phyloP scores from a whole-genome alignment of 208 protist species.

The Trypanosoma brucei region DNA sequence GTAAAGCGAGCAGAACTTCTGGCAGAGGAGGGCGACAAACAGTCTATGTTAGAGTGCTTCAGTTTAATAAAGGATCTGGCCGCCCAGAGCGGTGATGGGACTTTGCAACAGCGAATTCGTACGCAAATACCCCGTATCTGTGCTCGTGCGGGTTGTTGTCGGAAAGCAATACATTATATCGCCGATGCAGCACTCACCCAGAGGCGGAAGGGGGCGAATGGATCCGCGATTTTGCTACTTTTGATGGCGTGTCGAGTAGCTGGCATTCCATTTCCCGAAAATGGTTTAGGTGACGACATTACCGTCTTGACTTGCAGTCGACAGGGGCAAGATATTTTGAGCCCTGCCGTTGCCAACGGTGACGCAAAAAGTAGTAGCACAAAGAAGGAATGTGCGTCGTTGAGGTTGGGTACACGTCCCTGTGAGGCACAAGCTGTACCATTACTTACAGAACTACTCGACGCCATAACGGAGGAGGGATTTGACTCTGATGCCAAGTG shows the following conservation, averaged over 20 bases:
- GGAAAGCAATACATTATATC: constrained; percentile 41
- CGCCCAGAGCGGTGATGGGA: neutral
- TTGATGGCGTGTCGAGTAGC: constrained; percentile 24
- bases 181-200: constrained; percentile 32
- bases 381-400: neutral
- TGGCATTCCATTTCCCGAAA: constrained; percentile 17
- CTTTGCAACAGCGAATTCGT: constrained; percentile 7
- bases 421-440: constrained; percentile 37
- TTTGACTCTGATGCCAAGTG: constrained; percentile 21
- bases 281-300: constrained; percentile 15
- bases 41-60: constrained; percentile 19
- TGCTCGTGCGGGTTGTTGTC: constrained; percentile 44
- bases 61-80: constrained; percentile 6
- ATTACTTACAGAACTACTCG: constrained; percentile 59
- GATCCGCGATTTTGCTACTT: constrained; percentile 33
- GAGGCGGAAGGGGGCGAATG: constrained; percentile 26
- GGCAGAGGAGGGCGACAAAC: constrained; percentile 22
- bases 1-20: constrained; percentile 50
- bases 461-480: constrained; percentile 36
- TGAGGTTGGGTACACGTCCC: constrained; percentile 14
- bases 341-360: neutral
- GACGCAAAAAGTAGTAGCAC: neutral
- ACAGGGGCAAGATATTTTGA: neutral
- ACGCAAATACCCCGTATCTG: constrained; percentile 28
- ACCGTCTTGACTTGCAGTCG: neutral